Evolutionary conservation across 805 yeast species (phyloP).

Genomic region (Cyberlindnera americana): DNA sequence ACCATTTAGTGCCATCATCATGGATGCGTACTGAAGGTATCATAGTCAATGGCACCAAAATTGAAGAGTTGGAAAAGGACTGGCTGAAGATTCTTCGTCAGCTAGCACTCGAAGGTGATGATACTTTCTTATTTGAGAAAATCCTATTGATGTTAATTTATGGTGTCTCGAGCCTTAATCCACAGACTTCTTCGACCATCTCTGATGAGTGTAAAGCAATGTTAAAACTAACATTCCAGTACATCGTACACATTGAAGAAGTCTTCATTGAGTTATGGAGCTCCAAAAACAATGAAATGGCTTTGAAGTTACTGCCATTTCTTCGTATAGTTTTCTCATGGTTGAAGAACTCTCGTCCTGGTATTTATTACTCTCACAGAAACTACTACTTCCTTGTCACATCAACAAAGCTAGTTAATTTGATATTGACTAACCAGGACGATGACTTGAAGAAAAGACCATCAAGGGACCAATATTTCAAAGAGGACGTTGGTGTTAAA

Average conservation of each 20-base stretch:
- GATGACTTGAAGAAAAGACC: slow-evolving; percentile 33
- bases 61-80: slow-evolving; percentile 31
- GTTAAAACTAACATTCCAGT: slow-evolving; percentile 41
- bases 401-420: slow-evolving; percentile 30
- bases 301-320: slow-evolving; percentile 31
- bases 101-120: slow-evolving; percentile 14
- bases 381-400: slow-evolving; percentile 30
- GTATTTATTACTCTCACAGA: slow-evolving; percentile 34
- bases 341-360: slow-evolving; percentile 49
- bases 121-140: slow-evolving; percentile 26
- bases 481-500: slow-evolving; percentile 60
- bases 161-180: slow-evolving; percentile 30
- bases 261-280: slow-evolving; percentile 32
- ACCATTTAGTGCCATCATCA: slow-evolving; percentile 39
- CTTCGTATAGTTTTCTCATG: slow-evolving; percentile 53
- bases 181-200: too few relatives aligned
- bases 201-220: slow-evolving; percentile 21
- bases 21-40: slow-evolving; percentile 32
- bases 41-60: slow-evolving; percentile 30
- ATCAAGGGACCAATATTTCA: slow-evolving; percentile 48
- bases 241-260: slow-evolving; percentile 33
- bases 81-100: slow-evolving; percentile 28
- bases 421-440: slow-evolving; percentile 18
- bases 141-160: slow-evolving; percentile 37
- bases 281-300: slow-evolving; percentile 16